Conservation (phyloP, 2,329 filamentous ascomycete species). For the Davidsoniella virescens region DNA sequence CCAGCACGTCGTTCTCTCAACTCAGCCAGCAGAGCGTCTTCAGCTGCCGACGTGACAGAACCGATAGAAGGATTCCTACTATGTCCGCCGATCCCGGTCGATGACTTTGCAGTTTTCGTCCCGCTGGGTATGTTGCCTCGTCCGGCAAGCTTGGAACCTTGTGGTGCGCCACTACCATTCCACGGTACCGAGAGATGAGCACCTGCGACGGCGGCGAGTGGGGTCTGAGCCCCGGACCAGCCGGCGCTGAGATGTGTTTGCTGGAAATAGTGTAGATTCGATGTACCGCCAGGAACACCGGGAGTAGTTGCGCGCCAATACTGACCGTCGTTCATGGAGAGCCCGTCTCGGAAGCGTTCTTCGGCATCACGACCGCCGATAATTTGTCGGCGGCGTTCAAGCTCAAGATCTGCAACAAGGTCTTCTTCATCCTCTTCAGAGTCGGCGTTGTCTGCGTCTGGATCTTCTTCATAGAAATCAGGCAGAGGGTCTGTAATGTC, state of each 20-base stretch:
- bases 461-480: slow-evolving; percentile 84
- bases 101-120: slow-evolving; percentile 1
- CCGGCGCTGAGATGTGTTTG: slow-evolving; percentile 58
- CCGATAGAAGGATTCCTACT: slow-evolving; percentile 8
- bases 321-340: slow-evolving; percentile 8
- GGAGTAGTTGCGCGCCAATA: slow-evolving; percentile 25
- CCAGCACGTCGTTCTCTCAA: slow-evolving; percentile 20
- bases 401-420: slow-evolving; percentile 7
- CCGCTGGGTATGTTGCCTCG: background rate
- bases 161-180: slow-evolving; percentile 2
- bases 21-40: slow-evolving; percentile 27
- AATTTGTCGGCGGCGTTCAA: slow-evolving; percentile 12
- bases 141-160: background rate
- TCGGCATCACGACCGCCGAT: slow-evolving; percentile 14
- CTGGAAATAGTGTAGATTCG: slow-evolving; percentile 61
- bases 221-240: slow-evolving; percentile 61
- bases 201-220: slow-evolving; percentile 62
- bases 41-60: slow-evolving; percentile 13
- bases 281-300: slow-evolving; percentile 53
- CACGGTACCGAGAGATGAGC: slow-evolving; percentile 27
- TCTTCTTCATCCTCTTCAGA: slow-evolving; percentile 24
- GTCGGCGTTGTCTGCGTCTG: slow-evolving; percentile 34
- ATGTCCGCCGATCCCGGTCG: background rate
- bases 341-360: slow-evolving; percentile 12
- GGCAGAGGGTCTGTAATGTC: slow-evolving; percentile 91